Percentiles rank a stretch among this genome's conserved stretches.
Conservation (phyloP, 1,139 yeast species). For the Pichia norvegensis region DNA sequence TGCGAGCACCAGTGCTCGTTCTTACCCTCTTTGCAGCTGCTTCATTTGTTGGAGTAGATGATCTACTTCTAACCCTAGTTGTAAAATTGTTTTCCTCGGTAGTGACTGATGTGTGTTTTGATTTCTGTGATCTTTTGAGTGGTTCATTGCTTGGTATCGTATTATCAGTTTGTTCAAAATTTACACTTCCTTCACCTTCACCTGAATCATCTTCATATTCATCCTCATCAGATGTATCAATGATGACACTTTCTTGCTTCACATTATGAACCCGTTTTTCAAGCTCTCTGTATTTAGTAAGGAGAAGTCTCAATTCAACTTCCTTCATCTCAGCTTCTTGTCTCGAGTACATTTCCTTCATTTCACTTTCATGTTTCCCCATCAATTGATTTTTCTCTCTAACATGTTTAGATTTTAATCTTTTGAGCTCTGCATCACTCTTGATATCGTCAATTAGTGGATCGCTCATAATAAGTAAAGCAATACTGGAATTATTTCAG, state of each 20-base stretch:
- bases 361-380: neutral
- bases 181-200: neutral
- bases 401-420: neutral
- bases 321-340: neutral
- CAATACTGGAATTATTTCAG: neutral
- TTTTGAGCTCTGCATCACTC: neutral
- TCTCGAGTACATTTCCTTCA: neutral
- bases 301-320: neutral
- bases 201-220: neutral
- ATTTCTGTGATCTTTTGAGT: no score
- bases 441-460: neutral
- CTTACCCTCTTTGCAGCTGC: neutral
- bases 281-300: neutral
- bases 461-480: neutral
- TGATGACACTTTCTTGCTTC: neutral
- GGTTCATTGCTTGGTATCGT: no score
- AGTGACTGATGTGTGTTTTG: neutral
- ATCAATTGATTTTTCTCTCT: neutral
- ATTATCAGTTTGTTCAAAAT: neutral
- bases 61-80: neutral
- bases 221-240: neutral
- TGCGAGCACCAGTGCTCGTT: neutral
- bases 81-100: neutral
- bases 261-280: neutral
- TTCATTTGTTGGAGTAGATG: neutral